These are phyloP conservation scores for Colletotrichum scovillei DNA, from an alignment of 2,329 filamentous ascomycete species.

Conservation along the genomic window DNA sequence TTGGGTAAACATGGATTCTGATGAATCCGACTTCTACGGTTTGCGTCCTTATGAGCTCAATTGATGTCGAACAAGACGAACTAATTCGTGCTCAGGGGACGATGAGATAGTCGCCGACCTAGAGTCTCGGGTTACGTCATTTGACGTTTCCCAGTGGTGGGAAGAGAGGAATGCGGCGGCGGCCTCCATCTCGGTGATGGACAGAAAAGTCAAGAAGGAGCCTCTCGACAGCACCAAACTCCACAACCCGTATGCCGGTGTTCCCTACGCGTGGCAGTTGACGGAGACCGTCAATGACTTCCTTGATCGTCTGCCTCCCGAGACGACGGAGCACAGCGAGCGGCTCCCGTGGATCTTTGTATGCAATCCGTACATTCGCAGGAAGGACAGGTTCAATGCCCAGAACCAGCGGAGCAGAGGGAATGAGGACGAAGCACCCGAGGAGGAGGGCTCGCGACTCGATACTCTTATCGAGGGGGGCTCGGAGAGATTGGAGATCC, in stretches of 20 bases:
- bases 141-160: slow-evolving; percentile 65
- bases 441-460: slow-evolving; percentile 57
- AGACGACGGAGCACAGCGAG: slow-evolving; percentile 61
- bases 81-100: slow-evolving; percentile 58
- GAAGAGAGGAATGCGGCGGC: slow-evolving; percentile 40
- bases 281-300: slow-evolving; percentile 74
- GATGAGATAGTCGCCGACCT: slow-evolving; percentile 59
- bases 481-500: slow-evolving; percentile 58
- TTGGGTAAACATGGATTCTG: slow-evolving; percentile 19
- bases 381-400: slow-evolving; percentile 46
- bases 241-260: slow-evolving; percentile 70
- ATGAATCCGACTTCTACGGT: slow-evolving; percentile 41
- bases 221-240: slow-evolving; percentile 43
- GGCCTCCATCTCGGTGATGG: not conserved
- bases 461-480: slow-evolving; percentile 64
- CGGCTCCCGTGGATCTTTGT: slow-evolving; percentile 78
- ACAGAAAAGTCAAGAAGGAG: slow-evolving; percentile 9
- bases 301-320: slow-evolving; percentile 74
- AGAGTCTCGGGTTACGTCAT: slow-evolving; percentile 59
- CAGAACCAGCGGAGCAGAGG: slow-evolving; percentile 52
- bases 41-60: slow-evolving; percentile 24
- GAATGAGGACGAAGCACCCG: slow-evolving; percentile 62
- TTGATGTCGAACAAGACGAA: not conserved
- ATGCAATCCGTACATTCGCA: slow-evolving; percentile 68
- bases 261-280: slow-evolving; percentile 69